Base-by-base conservation (phyloP, 371 early-diverging fungal genomes). In the Sporodiniella umbellata region DNA sequence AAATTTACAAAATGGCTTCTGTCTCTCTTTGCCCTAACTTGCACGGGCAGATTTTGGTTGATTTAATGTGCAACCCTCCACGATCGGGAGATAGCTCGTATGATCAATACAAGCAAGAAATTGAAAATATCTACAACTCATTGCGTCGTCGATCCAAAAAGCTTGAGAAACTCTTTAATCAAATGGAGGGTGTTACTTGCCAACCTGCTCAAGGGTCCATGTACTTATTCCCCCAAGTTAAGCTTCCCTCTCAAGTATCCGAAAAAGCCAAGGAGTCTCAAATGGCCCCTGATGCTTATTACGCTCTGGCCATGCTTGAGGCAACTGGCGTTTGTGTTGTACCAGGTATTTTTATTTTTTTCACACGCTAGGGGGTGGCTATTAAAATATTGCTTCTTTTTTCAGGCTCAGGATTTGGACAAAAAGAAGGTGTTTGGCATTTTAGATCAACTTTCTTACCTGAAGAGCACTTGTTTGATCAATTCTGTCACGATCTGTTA, bases 381-480 rank as follows among this genome's bases (percentile, higher is more conserved):
- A n/a, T n/a, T n/a, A n/a, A n/a, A n/a, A n/a, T n/a, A n/a, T n/a
- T n/a, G 18, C n/a, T 18, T 15, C 21, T 49, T 31, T 21, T 33
- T 31, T 30, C 50, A 75, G 75, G 76, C 38, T 65, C 86, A 25
- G 99, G 99, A 8, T 98, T 98, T 65, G 88, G 90, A 22, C 98
- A 98, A 79, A 78, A 80, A 47, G 84, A 85, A 8, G 91, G 87
- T 39, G 96, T 96, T 1, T 94, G 81, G 74, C 99, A 98, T 66
- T 96, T 97, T 79, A 79, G 99, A 56, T 86, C 88, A 17, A 97
- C 99, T 3, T 98, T 98, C 74, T 63, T 98, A 63, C 97, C 99
- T 15, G 89, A 86, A 19, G 96, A 96, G 64, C 80, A 91, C 30
- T 72, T 91, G 51, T 90, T 98, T 83, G 94, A 94, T 51, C 81